phyloP scores from a whole-genome alignment of 148 eudicot genomes.

The Oxyria digyna region DNA sequence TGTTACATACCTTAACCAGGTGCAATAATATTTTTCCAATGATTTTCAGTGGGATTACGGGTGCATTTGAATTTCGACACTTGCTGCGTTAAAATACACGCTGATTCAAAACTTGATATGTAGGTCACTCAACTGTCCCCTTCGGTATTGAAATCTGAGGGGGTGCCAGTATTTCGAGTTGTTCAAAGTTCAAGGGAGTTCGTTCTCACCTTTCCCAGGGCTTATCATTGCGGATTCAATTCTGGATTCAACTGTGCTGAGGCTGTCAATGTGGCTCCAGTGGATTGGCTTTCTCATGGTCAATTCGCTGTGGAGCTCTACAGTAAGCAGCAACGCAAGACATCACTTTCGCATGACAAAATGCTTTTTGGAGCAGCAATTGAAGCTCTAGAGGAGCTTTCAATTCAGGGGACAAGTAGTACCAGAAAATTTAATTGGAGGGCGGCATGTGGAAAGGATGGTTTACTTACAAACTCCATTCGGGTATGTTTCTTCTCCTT shows the following conservation, averaged over 20 bases:
- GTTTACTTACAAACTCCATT: conserved; percentile 38
- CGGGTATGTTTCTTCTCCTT: conserved; percentile 18
- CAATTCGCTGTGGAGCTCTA: conserved; percentile 58
- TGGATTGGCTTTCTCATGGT: conserved; percentile 57
- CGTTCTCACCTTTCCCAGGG: conserved; percentile 58
- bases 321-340: conserved; percentile 37
- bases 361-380: conserved; percentile 41
- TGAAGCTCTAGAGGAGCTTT: conserved; percentile 32
- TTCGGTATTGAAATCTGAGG: conserved; percentile 40
- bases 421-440: conserved; percentile 32
- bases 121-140: conserved; percentile 62
- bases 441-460: conserved; percentile 41
- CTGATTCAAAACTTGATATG: neutral
- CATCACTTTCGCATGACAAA: conserved; percentile 59
- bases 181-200: conserved; percentile 54
- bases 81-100: neutral
- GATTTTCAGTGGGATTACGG: neutral
- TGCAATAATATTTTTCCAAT: neutral
- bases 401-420: conserved; percentile 15
- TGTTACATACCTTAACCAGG: neutral
- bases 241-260: conserved; percentile 69
- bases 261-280: conserved; percentile 64
- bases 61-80: too few relatives aligned
- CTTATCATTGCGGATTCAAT: conserved; percentile 58
- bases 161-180: conserved; percentile 45